Evolutionary conservation across 2,329 filamentous ascomycete species (phyloP), one percentile per base, ranked within the genome.

Genomic region (Emmonsia crescens): DNA sequence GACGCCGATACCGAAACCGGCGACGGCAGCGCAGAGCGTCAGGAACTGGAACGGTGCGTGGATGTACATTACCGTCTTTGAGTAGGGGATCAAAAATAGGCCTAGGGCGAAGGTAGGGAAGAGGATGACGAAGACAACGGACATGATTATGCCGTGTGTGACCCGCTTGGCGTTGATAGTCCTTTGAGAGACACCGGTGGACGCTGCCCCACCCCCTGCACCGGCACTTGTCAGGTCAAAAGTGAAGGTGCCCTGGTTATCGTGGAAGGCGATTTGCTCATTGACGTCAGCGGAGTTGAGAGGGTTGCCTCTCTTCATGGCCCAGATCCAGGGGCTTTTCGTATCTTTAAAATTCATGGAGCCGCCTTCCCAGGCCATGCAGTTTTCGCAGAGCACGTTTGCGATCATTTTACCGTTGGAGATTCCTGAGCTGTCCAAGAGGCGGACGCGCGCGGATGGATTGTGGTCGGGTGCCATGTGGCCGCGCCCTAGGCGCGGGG

Each of bases 311-410:
- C 71, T 68, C 24, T 74, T 74, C 58, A 73, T 73, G 12, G 78
- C 81, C 68, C 77, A 81, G 48, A 85, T 82, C 81, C 81, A 85
- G 24, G 70, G 71, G 19, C 77, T 79, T 1, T 68, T 72, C 2
- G 68, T 61, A 31, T 71, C 70, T 2, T 71, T 79, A 62, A 83
- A 79, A 64, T 79, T 76, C 76, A 82, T 81, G 33, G 70, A 74
- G 2, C 82, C 81, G 5, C 80, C 80, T 38, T 70, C 72, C 82
- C 82, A 84, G 61, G 70, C 76, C 42, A 78, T 69, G 67, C 82
- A 85, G 63, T 79, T 83, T 29, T 79, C 79, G 64, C 83, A 85
- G 65, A 73, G 77, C 27, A 85, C 74, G 67, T 85, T 85, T 19
- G 82, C 83, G 27, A 76, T 77, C 79, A 85, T 82, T 21, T 76